Percentiles rank a stretch among this genome's conserved stretches.
Evolutionary conservation across 2,329 filamentous ascomycete species (phyloP).

Genomic region (Hirsutella thompsonii): DNA sequence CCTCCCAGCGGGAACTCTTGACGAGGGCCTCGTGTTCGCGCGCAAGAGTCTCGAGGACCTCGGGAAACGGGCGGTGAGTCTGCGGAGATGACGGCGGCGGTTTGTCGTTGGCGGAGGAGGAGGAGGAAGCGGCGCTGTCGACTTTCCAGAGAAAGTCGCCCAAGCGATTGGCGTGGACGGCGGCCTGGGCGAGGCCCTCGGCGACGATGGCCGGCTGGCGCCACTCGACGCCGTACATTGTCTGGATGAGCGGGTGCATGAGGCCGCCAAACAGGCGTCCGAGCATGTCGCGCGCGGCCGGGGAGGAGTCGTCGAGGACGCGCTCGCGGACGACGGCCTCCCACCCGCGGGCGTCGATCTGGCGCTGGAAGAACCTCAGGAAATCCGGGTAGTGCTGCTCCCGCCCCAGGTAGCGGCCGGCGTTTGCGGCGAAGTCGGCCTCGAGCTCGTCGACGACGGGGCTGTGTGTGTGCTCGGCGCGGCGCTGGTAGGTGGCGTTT

Average conservation of each 20-base stretch:
- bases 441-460: conserved; percentile 39
- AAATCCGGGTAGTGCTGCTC: conserved; percentile 57
- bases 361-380: conserved; percentile 60
- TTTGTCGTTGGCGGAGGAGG: not conserved
- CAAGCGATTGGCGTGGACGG: conserved; percentile 51
- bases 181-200: conserved; percentile 64
- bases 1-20: conserved; percentile 28
- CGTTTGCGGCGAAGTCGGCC: conserved; percentile 35
- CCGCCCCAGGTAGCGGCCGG: conserved; percentile 48
- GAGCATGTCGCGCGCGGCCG: conserved; percentile 57
- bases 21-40: conserved; percentile 42
- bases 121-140: conserved; percentile 30
- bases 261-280: conserved; percentile 56
- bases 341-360: conserved; percentile 53
- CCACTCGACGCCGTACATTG: conserved; percentile 78
- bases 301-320: conserved; percentile 54
- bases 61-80: conserved; percentile 20
- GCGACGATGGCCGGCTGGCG: conserved; percentile 69
- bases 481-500: conserved; percentile 56
- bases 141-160: conserved; percentile 37
- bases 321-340: conserved; percentile 50
- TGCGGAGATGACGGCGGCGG: conserved; percentile 1
- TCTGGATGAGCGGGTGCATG: conserved; percentile 70
- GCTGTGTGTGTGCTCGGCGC: conserved; percentile 30
- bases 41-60: conserved; percentile 47